phyloP scores from a whole-genome alignment of 1,284 basidiomycete species.

The Testicularia cyperi region DNA sequence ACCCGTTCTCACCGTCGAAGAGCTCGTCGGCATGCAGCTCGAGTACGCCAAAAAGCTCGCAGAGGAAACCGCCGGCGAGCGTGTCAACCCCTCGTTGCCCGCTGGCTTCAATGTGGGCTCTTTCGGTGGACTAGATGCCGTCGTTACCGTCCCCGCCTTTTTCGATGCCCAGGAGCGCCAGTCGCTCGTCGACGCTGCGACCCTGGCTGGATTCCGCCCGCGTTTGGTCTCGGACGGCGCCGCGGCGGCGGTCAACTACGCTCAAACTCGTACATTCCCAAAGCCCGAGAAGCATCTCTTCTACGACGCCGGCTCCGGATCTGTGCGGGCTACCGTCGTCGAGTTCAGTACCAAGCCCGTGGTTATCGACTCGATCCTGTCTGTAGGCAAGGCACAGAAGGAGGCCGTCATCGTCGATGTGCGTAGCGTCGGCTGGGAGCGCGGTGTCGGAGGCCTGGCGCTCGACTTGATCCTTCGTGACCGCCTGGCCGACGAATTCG shows the following conservation, averaged over 20 bases:
- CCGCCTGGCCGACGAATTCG: conserved; percentile 75
- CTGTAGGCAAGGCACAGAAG: conserved; percentile 64
- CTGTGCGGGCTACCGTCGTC: conserved; percentile 82
- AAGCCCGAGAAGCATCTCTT: conserved; percentile 78
- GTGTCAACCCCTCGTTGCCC: conserved; percentile 42
- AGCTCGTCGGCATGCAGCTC: conserved; percentile 91
- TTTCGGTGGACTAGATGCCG: conserved; percentile 55
- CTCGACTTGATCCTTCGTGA: conserved; percentile 82
- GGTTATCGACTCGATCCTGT: conserved; percentile 59
- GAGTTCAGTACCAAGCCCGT: conserved; percentile 65
- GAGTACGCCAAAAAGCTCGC: conserved; percentile 86
- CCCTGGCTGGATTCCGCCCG: conserved; percentile 81
- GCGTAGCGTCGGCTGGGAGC: conserved; percentile 77
- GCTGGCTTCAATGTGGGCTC: conserved; percentile 44
- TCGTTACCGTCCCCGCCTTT: conserved; percentile 57
- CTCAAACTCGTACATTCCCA: conserved; percentile 84
- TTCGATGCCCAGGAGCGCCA: conserved; percentile 72
- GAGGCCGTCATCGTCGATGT: conserved; percentile 75
- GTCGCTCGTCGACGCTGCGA: conserved; percentile 78
- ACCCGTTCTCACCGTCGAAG: conserved; percentile 68
- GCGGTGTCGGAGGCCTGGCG: conserved; percentile 75
- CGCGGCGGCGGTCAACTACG: conserved; percentile 66
- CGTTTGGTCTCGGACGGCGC: conserved; percentile 89
- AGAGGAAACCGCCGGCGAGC: conserved; percentile 68
- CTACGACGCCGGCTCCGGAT: conserved; percentile 88